These are phyloP conservation scores for Anaeromyces robustus DNA, from an alignment of 192 early-diverging fungal genomes.

Conservation along the genomic window DNA sequence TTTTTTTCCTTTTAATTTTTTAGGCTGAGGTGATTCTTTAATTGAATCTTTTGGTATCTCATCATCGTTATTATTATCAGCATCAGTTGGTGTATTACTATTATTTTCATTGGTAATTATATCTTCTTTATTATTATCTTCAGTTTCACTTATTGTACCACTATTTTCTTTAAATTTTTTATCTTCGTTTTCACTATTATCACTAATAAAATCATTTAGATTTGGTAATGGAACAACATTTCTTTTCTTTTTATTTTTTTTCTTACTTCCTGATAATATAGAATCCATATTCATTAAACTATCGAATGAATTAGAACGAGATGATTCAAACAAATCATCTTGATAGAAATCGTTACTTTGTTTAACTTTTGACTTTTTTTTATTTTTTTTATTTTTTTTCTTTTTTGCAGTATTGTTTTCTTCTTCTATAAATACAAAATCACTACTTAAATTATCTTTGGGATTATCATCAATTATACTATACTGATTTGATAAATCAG, in stretches of 20 bases:
- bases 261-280: conserved; percentile 89
- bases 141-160: background rate
- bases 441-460: conserved; percentile 1
- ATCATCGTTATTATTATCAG: background rate
- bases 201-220: background rate
- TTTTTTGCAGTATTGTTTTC: conserved; percentile 8
- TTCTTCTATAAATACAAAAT: conserved; percentile 9
- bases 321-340: conserved; percentile 58
- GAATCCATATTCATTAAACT: conserved; percentile 25
- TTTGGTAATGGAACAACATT: background rate
- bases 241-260: conserved; percentile 26
- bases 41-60: too few relatives aligned
- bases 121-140: background rate
- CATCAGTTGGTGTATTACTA: background rate
- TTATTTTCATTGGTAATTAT: too few relatives aligned
- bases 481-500: background rate
- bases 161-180: background rate
- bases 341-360: conserved; percentile 58
- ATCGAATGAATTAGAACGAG: background rate
- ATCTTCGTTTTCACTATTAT: background rate
- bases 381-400: conserved; percentile 16
- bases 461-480: conserved; percentile 5
- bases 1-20: conserved; percentile 2
- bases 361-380: conserved; percentile 17
- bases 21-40: background rate